A percentile compares a stretch with the other conserved stretches of the same genome.
Conservation (phyloP, 768 basidiomycete species). For the Rhodotorula graminis region DNA sequence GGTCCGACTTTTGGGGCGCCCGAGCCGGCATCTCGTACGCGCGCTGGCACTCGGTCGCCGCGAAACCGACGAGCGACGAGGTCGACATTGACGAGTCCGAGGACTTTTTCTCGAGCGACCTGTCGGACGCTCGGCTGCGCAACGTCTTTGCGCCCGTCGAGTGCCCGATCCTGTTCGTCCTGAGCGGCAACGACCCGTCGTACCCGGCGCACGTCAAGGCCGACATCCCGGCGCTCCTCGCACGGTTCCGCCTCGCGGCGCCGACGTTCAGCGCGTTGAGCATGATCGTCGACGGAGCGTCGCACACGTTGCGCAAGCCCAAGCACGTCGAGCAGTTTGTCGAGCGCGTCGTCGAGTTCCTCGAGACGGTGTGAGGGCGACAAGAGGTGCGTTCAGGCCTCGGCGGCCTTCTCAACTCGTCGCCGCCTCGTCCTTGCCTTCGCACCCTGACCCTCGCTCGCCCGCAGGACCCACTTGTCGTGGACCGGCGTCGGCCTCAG, state of each 20-base stretch:
- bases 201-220: not conserved
- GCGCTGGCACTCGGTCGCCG: not conserved
- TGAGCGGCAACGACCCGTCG: not conserved
- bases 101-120: constrained; percentile 14
- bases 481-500: no score
- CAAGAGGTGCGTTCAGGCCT: not conserved
- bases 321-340: not conserved
- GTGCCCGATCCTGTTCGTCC: not conserved
- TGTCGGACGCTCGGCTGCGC: not conserved
- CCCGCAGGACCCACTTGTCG: no score
- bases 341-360: not conserved
- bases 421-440: no score
- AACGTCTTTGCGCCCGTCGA: not conserved
- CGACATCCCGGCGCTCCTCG: not conserved
- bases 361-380: not conserved
- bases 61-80: not conserved
- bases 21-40: not conserved
- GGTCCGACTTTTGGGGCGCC: not conserved
- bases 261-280: no score
- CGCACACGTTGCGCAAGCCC: not conserved
- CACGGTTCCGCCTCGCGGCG: not conserved
- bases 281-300: not conserved
- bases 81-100: not conserved
- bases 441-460: no score
- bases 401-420: not conserved